Conservation (phyloP, 2,329 filamentous ascomycete species). For the Beauveria medogensis region DNA sequence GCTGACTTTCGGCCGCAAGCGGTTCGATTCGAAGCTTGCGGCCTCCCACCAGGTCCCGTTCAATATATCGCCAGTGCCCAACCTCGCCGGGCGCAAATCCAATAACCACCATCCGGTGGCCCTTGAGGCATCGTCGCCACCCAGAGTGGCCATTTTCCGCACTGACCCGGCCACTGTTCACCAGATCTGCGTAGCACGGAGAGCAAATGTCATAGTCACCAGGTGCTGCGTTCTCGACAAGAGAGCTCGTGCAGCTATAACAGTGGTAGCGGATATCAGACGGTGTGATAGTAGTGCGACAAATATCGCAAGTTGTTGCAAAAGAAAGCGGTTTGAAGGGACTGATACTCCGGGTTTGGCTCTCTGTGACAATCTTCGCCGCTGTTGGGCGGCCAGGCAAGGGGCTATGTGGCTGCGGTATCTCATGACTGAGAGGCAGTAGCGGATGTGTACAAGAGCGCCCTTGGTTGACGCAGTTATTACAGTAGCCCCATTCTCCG, state of each 20-base stretch:
- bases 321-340: constrained; percentile 63
- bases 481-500: constrained; percentile 93
- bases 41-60: constrained; percentile 72
- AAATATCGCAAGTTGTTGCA: constrained; percentile 71
- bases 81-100: constrained; percentile 63
- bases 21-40: constrained; percentile 55
- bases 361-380: constrained; percentile 40
- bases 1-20: constrained; percentile 28
- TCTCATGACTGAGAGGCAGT: constrained; percentile 62
- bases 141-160: constrained; percentile 68
- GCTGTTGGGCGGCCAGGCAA: constrained; percentile 38
- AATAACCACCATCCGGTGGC: constrained; percentile 78
- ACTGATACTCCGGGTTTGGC: constrained; percentile 37
- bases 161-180: constrained; percentile 56
- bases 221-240: constrained; percentile 35
- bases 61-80: constrained; percentile 59
- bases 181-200: constrained; percentile 64
- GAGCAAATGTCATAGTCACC: constrained; percentile 87
- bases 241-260: constrained; percentile 54
- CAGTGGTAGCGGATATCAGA: constrained; percentile 71
- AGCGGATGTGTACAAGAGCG: constrained; percentile 74
- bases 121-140: constrained; percentile 73
- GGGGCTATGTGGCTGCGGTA: constrained; percentile 23
- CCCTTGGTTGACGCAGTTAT: constrained; percentile 76
- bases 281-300: constrained; percentile 62